Evolutionary conservation across 345 rosid genomes (phyloP).

Genomic region (Brassica nigra): DNA sequence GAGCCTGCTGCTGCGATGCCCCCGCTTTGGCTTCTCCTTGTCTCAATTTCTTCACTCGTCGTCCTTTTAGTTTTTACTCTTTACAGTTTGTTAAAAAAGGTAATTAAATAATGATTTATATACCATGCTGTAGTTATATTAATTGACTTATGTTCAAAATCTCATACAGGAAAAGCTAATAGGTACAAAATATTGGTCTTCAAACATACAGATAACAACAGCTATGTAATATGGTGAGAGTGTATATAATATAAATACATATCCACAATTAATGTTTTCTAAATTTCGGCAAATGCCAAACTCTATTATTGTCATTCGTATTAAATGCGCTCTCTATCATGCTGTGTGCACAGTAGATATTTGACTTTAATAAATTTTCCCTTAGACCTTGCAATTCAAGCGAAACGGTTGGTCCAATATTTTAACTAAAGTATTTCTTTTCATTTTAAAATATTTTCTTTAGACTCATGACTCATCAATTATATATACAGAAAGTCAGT

Average conservation of each 20-base stretch:
- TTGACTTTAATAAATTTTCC: conserved; percentile 20
- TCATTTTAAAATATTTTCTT: neutral
- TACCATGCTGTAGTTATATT: neutral
- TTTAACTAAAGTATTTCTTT: conserved; percentile 7
- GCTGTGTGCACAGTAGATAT: neutral
- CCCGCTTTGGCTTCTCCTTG: neutral
- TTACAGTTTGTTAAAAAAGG: neutral
- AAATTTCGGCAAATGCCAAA: conserved; percentile 52
- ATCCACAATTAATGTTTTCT: conserved; percentile 43
- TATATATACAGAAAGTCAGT: neutral
- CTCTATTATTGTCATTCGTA: conserved; percentile 42
- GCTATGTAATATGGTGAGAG: conserved; percentile 1
- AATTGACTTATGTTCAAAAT: neutral
- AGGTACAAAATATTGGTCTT: conserved; percentile 30
- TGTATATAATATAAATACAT: neutral
- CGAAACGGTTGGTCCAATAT: conserved; percentile 27
- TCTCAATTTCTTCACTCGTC: neutral
- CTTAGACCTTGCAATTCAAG: conserved; percentile 24
- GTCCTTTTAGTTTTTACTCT: no score
- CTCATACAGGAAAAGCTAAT: conserved; percentile 15
- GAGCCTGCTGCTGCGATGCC: neutral
- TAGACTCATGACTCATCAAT: neutral
- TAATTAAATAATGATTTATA: neutral
- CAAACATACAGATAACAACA: conserved; percentile 19
- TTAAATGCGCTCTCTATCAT: conserved; percentile 27